Conservation (phyloP, 2,329 filamentous ascomycete species). For the Pseudogymnoascus destructans region DNA sequence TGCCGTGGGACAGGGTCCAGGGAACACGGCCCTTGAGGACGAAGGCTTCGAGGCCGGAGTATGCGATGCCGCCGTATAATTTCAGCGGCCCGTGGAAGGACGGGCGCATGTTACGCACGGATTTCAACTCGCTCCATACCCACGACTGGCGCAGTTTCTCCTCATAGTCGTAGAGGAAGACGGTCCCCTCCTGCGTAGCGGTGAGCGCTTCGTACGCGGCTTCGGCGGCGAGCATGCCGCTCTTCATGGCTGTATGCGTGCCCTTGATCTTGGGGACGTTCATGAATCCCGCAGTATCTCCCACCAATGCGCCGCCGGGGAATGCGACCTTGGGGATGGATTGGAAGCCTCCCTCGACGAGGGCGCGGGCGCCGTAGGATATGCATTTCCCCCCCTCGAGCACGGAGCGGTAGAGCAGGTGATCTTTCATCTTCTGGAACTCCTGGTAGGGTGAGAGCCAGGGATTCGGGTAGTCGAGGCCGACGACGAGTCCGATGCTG, state of each 20-base stretch:
- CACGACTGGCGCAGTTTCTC: conserved; percentile 69
- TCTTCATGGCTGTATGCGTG: conserved; percentile 95
- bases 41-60: conserved; percentile 87
- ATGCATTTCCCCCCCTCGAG: conserved; percentile 97
- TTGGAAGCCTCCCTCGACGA: conserved; percentile 93
- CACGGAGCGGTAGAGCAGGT: conserved; percentile 74
- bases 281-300: conserved; percentile 90
- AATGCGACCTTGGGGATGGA: conserved; percentile 96
- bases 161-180: conserved; percentile 94
- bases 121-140: conserved; percentile 89
- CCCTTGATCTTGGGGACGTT: conserved; percentile 99
- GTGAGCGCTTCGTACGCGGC: conserved; percentile 68
- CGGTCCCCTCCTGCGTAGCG: conserved; percentile 45
- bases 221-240: conserved; percentile 90
- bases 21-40: conserved; percentile 72
- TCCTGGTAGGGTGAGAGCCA: conserved; percentile 93
- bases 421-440: conserved; percentile 97
- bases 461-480: conserved; percentile 90
- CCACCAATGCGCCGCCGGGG: conserved; percentile 87
- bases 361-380: conserved; percentile 81
- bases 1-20: conserved; percentile 78
- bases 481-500: conserved; percentile 79
- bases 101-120: conserved; percentile 94
- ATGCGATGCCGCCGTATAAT: conserved; percentile 77
- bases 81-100: conserved; percentile 84